Evolutionary conservation across 2,329 filamentous ascomycete genomes (phyloP).

Genomic region (Dactylellina sp.): DNA sequence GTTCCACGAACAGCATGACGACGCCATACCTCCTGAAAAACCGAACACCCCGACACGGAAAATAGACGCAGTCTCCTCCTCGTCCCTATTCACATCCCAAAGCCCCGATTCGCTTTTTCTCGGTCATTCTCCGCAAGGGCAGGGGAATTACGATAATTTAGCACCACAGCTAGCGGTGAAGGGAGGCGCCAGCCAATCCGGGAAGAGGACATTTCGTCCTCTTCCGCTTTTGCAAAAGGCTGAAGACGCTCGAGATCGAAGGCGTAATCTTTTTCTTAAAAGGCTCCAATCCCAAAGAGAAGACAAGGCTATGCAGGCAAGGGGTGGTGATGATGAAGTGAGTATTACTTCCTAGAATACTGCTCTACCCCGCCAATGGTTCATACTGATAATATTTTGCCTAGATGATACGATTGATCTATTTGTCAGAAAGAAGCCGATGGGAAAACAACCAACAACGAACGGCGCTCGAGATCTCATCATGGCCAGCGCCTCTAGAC

Average conservation of each 20-base stretch:
- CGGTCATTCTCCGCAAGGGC: conserved; percentile 16
- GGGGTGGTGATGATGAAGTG: conserved; percentile 74
- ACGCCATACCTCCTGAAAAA: background rate
- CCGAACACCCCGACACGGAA: conserved; percentile 6
- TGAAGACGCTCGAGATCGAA: conserved; percentile 73
- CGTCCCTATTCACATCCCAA: background rate
- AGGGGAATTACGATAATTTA: background rate
- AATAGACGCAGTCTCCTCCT: conserved; percentile 16
- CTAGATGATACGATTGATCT: conserved; percentile 64
- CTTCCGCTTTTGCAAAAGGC: conserved; percentile 73
- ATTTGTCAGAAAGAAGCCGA: conserved; percentile 63
- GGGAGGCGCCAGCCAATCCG: conserved; percentile 1
- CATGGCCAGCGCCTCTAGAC: conserved; percentile 10
- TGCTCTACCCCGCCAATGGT: background rate
- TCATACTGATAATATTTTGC: background rate
- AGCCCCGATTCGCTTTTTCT: conserved; percentile 1
- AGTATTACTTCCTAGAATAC: conserved; percentile 2
- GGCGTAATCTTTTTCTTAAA: conserved; percentile 76
- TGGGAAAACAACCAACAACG: conserved; percentile 61
- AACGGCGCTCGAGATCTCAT: conserved; percentile 57
- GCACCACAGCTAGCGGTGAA: background rate
- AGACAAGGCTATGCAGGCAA: conserved; percentile 71
- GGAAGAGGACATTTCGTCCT: conserved; percentile 65
- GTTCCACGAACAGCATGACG: conserved; percentile 35
- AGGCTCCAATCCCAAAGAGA: conserved; percentile 73